Base-by-base conservation (phyloP, 176 grass and related monocot genomes). In the Poa pratensis region DNA sequence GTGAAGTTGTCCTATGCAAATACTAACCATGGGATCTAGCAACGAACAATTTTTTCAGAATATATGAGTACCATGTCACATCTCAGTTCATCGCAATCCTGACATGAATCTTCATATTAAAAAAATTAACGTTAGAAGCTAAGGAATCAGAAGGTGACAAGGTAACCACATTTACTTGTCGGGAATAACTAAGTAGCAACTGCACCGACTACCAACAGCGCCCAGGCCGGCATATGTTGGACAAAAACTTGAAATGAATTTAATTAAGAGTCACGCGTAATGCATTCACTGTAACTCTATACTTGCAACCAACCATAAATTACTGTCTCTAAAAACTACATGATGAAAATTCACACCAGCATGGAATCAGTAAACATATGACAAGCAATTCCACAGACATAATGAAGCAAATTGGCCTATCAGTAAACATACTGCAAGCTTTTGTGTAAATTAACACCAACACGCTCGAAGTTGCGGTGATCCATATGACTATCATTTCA, bases 231-330 rank as follows among this genome's bases (percentile, higher is more conserved):
- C n/a, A 64, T 65, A 18, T 54, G 30, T 17, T 52, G 3, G 52
- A 28, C 16, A 63, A 52, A 5, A 35, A 48, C 51, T 77, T 82
- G 24, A 77, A 77, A n/a, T 69, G 5, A 52, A 68, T 39, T 50
- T 42, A 83, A 27, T 64, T 35, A 17, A 39, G 39, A 52, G 20
- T 6, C 1, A 23, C 42, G 69, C 37, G 13, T 24, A 73, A 73
- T 17, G 43, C 19, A 76, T 76, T 75, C 59, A 13, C 22, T 63
- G 8, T n/a, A 37, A 79, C 13, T 26, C 39, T 35, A 1, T 61
- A 78, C 17, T 1, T 17, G 1, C 22, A 70, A 70, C 12, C 51
- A 59, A 17, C 63, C 7, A 16, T 26, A 80, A 37, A 45, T 39
- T 28, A 80, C 15, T 64, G 54, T 73, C 37, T 34, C 24, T 50